These are phyloP conservation scores for Neocatenulostroma microsporum DNA, from an alignment of 2,329 filamentous ascomycete genomes.

Conservation along the genomic window DNA sequence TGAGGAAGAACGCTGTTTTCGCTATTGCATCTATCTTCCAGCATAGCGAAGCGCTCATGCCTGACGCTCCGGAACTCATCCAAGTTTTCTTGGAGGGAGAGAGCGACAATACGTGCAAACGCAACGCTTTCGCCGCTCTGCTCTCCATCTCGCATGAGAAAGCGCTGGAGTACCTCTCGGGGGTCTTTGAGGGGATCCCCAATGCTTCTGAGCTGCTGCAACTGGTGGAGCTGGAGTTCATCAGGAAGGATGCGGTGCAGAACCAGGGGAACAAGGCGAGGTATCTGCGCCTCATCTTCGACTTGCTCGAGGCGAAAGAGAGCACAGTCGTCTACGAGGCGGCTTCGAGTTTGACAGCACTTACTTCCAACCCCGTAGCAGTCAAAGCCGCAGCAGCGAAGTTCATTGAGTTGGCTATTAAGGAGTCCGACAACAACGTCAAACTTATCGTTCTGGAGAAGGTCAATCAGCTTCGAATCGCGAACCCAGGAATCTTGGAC, in stretches of 20 bases:
- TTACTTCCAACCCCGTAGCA: slow-evolving; percentile 93
- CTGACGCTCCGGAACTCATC: slow-evolving; percentile 89
- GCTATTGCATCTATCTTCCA: slow-evolving; percentile 87
- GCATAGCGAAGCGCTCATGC: slow-evolving; percentile 85
- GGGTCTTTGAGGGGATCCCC: slow-evolving; percentile 84
- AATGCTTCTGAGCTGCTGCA: slow-evolving; percentile 93
- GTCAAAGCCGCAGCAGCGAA: slow-evolving; percentile 95
- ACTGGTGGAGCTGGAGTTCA: slow-evolving; percentile 91
- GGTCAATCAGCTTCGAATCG: slow-evolving; percentile 76
- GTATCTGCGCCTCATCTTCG: slow-evolving; percentile 91
- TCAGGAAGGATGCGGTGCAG: slow-evolving; percentile 91
- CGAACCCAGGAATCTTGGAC: slow-evolving; percentile 85
- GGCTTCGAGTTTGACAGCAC: slow-evolving; percentile 83
- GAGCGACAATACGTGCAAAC: slow-evolving; percentile 91
- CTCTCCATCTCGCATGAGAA: slow-evolving; percentile 89
- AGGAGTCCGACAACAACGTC: slow-evolving; percentile 97
- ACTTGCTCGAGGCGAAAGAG: slow-evolving; percentile 83
- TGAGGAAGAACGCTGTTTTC: slow-evolving; percentile 96
- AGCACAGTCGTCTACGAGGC: slow-evolving; percentile 97
- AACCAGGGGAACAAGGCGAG: slow-evolving; percentile 93
- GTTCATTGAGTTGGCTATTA: slow-evolving; percentile 94
- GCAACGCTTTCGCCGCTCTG: slow-evolving; percentile 91
- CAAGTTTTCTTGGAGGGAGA: slow-evolving; percentile 82
- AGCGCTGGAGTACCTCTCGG: slow-evolving; percentile 77
- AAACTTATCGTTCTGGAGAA: slow-evolving; percentile 96